phyloP scores from a whole-genome alignment of 495 filamentous ascomycete genomes.

The Penicillium canariense region DNA sequence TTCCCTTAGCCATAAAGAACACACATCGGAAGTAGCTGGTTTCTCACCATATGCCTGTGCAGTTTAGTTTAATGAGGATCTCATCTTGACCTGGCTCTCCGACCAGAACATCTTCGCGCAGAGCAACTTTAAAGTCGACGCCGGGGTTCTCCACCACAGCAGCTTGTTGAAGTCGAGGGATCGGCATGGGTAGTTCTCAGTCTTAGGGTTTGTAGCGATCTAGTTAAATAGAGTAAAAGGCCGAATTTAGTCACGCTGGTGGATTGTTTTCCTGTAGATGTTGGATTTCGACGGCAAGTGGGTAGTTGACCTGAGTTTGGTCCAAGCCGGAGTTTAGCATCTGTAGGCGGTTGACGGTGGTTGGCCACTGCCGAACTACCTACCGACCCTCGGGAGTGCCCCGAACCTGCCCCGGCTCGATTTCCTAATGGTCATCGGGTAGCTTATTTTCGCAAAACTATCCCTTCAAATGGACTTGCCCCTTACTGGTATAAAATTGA shows the following conservation, averaged over 20 bases:
- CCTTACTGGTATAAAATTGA: too few species aligned
- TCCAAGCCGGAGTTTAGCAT: too few species aligned
- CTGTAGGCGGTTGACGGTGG: background rate
- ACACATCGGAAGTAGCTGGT: background rate
- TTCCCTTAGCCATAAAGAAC: background rate
- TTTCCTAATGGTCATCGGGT: too few species aligned
- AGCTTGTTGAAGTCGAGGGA: constrained; percentile 16
- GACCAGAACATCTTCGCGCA: constrained; percentile 14
- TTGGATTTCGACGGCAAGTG: too few species aligned
- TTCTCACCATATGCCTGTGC: constrained; percentile 25
- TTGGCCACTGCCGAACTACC: background rate
- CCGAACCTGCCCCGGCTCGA: too few species aligned
- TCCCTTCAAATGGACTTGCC: too few species aligned
- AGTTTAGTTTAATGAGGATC: constrained; percentile 22
- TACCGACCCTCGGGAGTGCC: constrained; percentile 3
- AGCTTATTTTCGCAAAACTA: too few species aligned
- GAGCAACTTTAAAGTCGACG: constrained; percentile 7
- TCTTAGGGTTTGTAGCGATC: background rate
- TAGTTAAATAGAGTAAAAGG: background rate
- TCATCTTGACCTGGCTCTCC: constrained; percentile 17
- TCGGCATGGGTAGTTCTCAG: constrained; percentile 3
- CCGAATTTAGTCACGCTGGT: too few species aligned
- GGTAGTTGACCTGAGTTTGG: too few species aligned
- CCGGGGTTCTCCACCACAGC: constrained; percentile 23
- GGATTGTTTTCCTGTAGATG: background rate